Conservation (phyloP, 805 yeast species). For the Barnettozyma sp. region DNA sequence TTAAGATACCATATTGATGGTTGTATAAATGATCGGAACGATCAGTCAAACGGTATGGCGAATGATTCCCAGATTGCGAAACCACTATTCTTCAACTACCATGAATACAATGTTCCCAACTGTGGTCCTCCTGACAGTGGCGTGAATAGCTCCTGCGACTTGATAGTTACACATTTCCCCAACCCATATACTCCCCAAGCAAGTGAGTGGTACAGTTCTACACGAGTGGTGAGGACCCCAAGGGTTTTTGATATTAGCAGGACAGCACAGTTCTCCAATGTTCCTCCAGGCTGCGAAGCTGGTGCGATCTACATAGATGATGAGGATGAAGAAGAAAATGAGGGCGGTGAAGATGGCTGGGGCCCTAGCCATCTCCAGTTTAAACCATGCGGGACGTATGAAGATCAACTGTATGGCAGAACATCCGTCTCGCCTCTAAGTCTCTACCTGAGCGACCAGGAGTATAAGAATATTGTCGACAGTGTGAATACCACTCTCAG, state of each 20-base stretch:
- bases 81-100: constrained; percentile 56
- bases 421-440: constrained; percentile 48
- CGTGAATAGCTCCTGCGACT: constrained; percentile 23
- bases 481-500: constrained; percentile 37
- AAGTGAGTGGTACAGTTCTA: constrained; percentile 27
- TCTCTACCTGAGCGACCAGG: constrained; percentile 29
- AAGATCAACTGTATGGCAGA: constrained; percentile 42
- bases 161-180: constrained; percentile 63
- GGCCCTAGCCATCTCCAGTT: too few species aligned
- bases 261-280: constrained; percentile 50
- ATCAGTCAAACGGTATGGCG: too few species aligned
- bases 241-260: constrained; percentile 36
- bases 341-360: too few species aligned
- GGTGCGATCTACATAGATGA: constrained; percentile 40
- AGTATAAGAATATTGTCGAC: constrained; percentile 36
- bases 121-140: neutral
- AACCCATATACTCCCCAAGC: constrained; percentile 37
- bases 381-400: constrained; percentile 31
- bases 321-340: constrained; percentile 5
- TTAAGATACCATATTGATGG: too few species aligned
- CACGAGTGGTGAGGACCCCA: constrained; percentile 64
- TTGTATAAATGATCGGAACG: too few species aligned
- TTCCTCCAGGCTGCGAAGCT: constrained; percentile 55
- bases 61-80: neutral
- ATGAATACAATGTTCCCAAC: constrained; percentile 38